Conservation (phyloP, 805 yeast genomes). For the Candida khao-thaluensis region DNA sequence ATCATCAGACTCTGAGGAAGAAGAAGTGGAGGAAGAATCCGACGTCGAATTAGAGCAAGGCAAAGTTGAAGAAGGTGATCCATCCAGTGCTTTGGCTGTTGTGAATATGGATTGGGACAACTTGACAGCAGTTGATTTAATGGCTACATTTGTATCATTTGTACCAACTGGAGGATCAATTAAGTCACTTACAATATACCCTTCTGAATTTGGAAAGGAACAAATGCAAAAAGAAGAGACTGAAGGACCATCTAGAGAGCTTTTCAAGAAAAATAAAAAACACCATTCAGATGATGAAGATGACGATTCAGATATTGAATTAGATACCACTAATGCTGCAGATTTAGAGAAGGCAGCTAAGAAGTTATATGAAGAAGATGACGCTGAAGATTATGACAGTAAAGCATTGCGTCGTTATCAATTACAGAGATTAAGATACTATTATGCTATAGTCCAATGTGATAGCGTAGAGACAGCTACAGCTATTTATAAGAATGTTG, state of each 20-base stretch:
- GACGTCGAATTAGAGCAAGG: conserved; percentile 56
- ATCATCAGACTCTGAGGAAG: conserved; percentile 44
- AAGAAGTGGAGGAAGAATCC: conserved; percentile 44
- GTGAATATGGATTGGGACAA: conserved; percentile 98
- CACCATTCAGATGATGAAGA: conserved; percentile 35
- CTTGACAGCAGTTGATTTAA: conserved; percentile 78
- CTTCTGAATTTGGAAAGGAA: conserved; percentile 91
- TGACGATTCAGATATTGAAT: conserved; percentile 33
- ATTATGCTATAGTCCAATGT: conserved; percentile 86
- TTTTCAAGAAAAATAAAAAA: conserved; percentile 54
- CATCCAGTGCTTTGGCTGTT: conserved; percentile 77
- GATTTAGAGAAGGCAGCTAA: conserved; percentile 61
- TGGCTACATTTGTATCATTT: conserved; percentile 85
- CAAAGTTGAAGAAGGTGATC: conserved; percentile 84
- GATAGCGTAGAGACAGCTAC: conserved; percentile 71
- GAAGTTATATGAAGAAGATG: conserved; percentile 73
- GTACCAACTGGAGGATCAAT: conserved; percentile 93
- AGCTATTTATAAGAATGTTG: conserved; percentile 79
- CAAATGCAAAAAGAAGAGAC: conserved; percentile 85
- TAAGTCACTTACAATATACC: conserved; percentile 71
- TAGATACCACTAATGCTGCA: conserved; percentile 47
- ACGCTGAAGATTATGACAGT: conserved; percentile 79
- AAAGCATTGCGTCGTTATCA: conserved; percentile 86
- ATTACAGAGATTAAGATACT: conserved; percentile 87
- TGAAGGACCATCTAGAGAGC: conserved; percentile 89